Evolutionary conservation across 2,329 filamentous ascomycete species (phyloP), one percentile per base, ranked within the genome.

Genomic region (Aspergillus calidoustus): DNA sequence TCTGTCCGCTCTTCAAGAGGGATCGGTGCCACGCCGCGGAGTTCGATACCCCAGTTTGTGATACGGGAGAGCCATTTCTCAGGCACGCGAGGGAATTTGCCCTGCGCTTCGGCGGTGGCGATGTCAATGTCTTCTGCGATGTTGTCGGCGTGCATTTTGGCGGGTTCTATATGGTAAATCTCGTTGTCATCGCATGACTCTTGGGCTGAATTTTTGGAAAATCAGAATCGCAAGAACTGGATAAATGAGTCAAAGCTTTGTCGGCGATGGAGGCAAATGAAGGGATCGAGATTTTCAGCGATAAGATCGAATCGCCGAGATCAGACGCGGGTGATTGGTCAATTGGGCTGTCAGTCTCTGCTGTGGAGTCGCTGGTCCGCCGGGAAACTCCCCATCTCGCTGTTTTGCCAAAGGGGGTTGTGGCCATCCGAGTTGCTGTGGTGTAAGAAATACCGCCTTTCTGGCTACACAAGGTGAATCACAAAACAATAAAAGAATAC

Each of bases 1-100:
- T 62, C 60, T 1, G 55, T 62, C 17, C 50, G 28, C 51, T 62
- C 60, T 19, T 62, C 60, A 8, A 62, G 19, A 11, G 60, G 55
- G 1, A 62, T 55, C 11, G 60, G 60, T 6, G 55, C 41, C 15
- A 62, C 51, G 11, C 55, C 60, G 4, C 60, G 49, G 11, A 62
- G 49, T 34, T 62, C 60, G 28, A 62, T 54, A 8, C 60, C 60
- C 60, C 55, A 59, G 23, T 50, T 54, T 5, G 49, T 50, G 44
- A 62, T 62, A 5, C 34, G 28, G 2, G 60, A 59, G 2, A 59
- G 50, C 54, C 60, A 62, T 51, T 48, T 48, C 5, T 61, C 57
- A 3, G 56, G 56, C 7, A 59, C n/a, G 30, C 15, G 34, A 5
- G 49, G 19, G 25, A 53, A 38, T 52, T 47, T 53, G 51, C 13